Evolutionary conservation across 371 early-diverging fungal genomes (phyloP), one percentile per base, ranked within the genome.

Genomic region (Zopfochytrium polystomum): DNA sequence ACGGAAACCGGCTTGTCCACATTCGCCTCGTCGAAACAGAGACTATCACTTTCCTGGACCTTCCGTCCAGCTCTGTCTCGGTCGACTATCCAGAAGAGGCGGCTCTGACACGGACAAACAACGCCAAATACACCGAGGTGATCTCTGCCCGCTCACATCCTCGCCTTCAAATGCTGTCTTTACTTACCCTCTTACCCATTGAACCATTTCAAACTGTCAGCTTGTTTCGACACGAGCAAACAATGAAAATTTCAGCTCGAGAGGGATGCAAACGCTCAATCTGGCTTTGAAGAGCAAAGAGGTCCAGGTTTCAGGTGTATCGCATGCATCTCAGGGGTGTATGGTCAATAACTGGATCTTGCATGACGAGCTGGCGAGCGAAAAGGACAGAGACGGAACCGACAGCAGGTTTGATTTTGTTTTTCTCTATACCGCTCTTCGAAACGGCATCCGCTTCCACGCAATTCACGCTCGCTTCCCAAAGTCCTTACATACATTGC

Each of bases 101-200:
- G 0, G 62, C 70, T 9, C 35, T 52, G 3, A 74, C 73, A 6
- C 68, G 70, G 55, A 63, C 61, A 25, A 51, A 60, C 1, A 80
- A 80, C 51, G 74, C 68, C 31, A 66, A 60, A 56, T 80, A 80
- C 66, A 50, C 68, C 35, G 72, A 77, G 67, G 78, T 78, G 53
- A 27, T 18, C 4, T 1, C 13, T 38, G n/a, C n/a, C n/a, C n/a
- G n/a, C n/a, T n/a, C n/a, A n/a, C n/a, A n/a, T n/a, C n/a, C n/a
- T n/a, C n/a, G n/a, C n/a, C n/a, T n/a, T n/a, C n/a, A n/a, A n/a
- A n/a, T 48, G 5, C 49, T 38, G 20, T 34, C 9, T 30, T 56
- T 30, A 11, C 35, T 35, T 58, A 59, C 43, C 58, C 42, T 23
- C 46, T 20, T 38, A 13, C 58, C 43, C n/a, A 23, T 55, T 9